phyloP scores from a whole-genome alignment of 345 rosid genomes.

The Crucihimalaya himalaica region DNA sequence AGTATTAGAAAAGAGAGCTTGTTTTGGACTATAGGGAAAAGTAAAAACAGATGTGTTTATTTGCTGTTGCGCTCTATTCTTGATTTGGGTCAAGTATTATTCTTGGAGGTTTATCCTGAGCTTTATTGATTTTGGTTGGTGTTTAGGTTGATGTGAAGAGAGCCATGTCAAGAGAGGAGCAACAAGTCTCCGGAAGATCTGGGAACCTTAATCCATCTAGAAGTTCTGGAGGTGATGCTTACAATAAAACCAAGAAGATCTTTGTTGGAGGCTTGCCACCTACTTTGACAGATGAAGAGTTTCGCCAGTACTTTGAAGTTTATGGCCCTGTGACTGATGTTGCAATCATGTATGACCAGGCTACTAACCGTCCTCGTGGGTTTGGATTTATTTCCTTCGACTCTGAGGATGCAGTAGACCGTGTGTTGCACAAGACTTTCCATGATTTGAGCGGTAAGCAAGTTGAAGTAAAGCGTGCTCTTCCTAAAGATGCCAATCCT shows the following conservation, averaged over 20 bases:
- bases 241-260: constrained; percentile 76
- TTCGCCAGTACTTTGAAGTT: constrained; percentile 81
- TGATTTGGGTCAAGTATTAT: background rate
- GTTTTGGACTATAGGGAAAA: background rate
- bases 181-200: constrained; percentile 67
- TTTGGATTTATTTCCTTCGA: constrained; percentile 96
- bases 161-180: constrained; percentile 93
- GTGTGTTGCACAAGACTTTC: constrained; percentile 75
- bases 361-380: constrained; percentile 89
- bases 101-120: constrained; percentile 5
- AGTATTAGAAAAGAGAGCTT: background rate
- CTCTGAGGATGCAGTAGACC: constrained; percentile 84
- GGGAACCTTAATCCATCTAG: constrained; percentile 58
- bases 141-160: constrained; percentile 88
- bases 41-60: background rate
- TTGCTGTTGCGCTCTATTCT: background rate
- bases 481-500: constrained; percentile 94
- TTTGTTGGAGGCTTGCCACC: constrained; percentile 98
- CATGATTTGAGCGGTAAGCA: constrained; percentile 90
- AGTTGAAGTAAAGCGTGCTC: constrained; percentile 95
- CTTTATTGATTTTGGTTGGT: background rate
- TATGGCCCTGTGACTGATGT: constrained; percentile 88
- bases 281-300: constrained; percentile 75
- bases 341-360: constrained; percentile 90
- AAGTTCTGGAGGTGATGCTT: constrained; percentile 60